Base-by-base conservation (phyloP, 305 asterid species). In the Fraxinus platypoda region DNA sequence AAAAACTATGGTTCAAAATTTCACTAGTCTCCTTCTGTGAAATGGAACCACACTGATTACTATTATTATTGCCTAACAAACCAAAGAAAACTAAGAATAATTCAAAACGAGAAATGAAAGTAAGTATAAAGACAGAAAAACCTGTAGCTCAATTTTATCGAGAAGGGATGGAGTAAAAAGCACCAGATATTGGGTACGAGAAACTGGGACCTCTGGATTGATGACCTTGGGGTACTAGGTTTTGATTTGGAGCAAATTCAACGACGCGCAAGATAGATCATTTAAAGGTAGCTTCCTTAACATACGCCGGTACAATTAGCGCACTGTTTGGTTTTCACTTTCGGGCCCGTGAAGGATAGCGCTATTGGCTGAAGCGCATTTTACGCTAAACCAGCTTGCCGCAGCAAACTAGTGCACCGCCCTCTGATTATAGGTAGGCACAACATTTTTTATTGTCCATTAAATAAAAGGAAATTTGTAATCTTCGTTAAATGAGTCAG, bases 231-330 rank as follows among this genome's bases (percentile, higher is more conserved):
- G 71, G 43, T 52, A 79, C 86, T 87, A 86, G 92, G 90, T 87
- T 90, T 89, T 74, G 70, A 75, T 88, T 88, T 86, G 41, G 89
- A 88, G 57, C 82, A 84, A 85, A 82, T 81, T 85, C 84, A 75
- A 80, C 81, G 76, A 79, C 77, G 92, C 84, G 88, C 86, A 83
- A 49, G 86, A 76, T 89, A 86, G 90, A 79, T 19, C 4, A 25
- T 19, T 5, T 11, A 30, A 28, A 19, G 34, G 8, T 7, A 17
- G 70, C n/a, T 79, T 4, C 1, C 37, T 75, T 81, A 86, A 74
- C 62, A 8, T 83, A 88, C 88, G 83, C 89, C 59, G 81, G 23
- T 80, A 74, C 43, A 66, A 37, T 17, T 71, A 62, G 87, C 89
- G 81, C 81, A 71, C 1, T n/a, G 43, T 78, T 72, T 68, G 80